These are phyloP conservation scores for Agrocybe praecox DNA, from an alignment of 768 basidiomycete genomes.

Conservation along the genomic window DNA sequence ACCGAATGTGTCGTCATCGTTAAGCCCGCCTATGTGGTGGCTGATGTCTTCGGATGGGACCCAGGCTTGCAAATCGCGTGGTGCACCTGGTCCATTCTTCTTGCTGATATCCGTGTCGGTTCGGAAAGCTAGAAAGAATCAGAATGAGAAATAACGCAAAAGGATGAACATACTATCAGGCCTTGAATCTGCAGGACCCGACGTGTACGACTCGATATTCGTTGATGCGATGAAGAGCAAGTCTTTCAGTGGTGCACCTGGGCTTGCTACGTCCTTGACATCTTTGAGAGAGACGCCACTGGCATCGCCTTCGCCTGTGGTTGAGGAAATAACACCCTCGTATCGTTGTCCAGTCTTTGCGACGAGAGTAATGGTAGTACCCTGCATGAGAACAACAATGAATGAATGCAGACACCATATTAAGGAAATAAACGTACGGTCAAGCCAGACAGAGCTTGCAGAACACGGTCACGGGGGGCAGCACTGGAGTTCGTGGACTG, in stretches of 20 bases:
- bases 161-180: slow-evolving; percentile 58
- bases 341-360: slow-evolving; percentile 74
- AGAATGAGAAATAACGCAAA: slow-evolving; percentile 3
- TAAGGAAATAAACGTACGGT: slow-evolving; percentile 51
- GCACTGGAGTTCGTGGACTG: slow-evolving; percentile 33
- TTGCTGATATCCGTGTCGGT: slow-evolving; percentile 82
- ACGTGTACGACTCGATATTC: slow-evolving; percentile 74
- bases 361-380: slow-evolving; percentile 75
- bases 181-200: slow-evolving; percentile 73
- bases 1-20: slow-evolving; percentile 48
- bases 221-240: slow-evolving; percentile 67
- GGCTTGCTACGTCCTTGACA: slow-evolving; percentile 69
- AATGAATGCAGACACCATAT: background rate
- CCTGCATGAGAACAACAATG: slow-evolving; percentile 40
- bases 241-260: slow-evolving; percentile 73
- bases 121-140: slow-evolving; percentile 60
- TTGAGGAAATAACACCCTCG: slow-evolving; percentile 71
- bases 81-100: slow-evolving; percentile 37
- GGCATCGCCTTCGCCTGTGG: slow-evolving; percentile 65
- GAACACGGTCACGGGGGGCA: slow-evolving; percentile 54
- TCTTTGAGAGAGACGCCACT: slow-evolving; percentile 76
- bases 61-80: slow-evolving; percentile 85
- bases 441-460: slow-evolving; percentile 68
- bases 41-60: slow-evolving; percentile 44
- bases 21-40: slow-evolving; percentile 19